Evolutionary conservation across 495 filamentous ascomycete genomes (phyloP).

Genomic region (Hyaloscypha finlandica): DNA sequence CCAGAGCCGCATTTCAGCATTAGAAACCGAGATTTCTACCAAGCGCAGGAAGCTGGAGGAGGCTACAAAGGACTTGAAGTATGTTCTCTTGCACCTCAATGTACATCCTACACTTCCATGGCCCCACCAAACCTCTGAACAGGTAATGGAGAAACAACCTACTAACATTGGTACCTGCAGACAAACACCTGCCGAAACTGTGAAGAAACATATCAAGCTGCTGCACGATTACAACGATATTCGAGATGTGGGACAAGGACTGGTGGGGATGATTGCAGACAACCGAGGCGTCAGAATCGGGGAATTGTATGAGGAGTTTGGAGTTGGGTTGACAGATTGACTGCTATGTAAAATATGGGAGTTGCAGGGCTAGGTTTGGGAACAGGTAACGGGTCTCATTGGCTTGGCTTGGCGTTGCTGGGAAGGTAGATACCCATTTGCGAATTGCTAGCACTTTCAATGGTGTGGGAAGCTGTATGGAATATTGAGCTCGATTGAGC

Average conservation of each 20-base stretch:
- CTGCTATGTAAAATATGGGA: background rate
- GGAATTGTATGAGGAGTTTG: slow-evolving; percentile 62
- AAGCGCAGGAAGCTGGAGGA: slow-evolving; percentile 24
- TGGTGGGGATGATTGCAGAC: slow-evolving; percentile 76
- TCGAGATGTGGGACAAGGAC: slow-evolving; percentile 68
- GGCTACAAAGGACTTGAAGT: slow-evolving; percentile 23
- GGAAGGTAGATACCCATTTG: slow-evolving; percentile 2
- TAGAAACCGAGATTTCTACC: slow-evolving; percentile 27
- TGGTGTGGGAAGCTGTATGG: background rate
- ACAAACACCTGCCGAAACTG: slow-evolving; percentile 37
- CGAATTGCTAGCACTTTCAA: background rate
- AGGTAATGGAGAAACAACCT: background rate
- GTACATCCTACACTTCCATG: too few relatives aligned
- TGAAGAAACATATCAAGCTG: slow-evolving; percentile 65
- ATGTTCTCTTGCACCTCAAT: background rate
- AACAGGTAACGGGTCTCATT: background rate
- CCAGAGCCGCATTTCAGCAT: slow-evolving; percentile 26
- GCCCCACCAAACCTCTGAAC: background rate
- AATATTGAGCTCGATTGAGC: slow-evolving; percentile 1
- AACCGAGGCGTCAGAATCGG: slow-evolving; percentile 60
- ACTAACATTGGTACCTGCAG: background rate
- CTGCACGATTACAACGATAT: slow-evolving; percentile 81
- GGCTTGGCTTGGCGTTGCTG: slow-evolving; percentile 3
- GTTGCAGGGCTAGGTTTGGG: background rate
- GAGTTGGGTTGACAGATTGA: slow-evolving; percentile 32